phyloP scores from a whole-genome alignment of 768 basidiomycete species.

The Leccinellum luteum region DNA sequence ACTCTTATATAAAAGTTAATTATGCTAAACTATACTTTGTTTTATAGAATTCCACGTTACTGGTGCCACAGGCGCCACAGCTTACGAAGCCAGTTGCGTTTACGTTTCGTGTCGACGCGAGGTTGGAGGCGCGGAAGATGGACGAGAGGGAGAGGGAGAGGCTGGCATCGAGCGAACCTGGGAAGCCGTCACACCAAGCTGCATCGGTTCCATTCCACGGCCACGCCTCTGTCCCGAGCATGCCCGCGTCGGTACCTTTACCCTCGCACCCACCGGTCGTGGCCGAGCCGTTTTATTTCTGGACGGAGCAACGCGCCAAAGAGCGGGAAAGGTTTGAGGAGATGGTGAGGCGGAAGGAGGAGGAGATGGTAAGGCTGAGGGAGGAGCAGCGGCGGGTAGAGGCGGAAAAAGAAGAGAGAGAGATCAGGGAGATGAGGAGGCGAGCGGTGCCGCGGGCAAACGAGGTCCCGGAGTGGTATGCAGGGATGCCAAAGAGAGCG shows the following conservation, averaged over 20 bases:
- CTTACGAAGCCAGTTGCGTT: conserved; percentile 50
- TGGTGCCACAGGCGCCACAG: conserved; percentile 28
- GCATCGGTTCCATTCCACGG: conserved; percentile 38
- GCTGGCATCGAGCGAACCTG: conserved; percentile 24
- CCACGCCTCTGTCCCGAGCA: conserved; percentile 44
- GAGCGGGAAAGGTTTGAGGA: conserved; percentile 67
- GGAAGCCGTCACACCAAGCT: conserved; percentile 15
- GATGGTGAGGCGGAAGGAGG: conserved; percentile 53
- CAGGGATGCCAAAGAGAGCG: conserved; percentile 57
- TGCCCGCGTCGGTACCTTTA: neutral
- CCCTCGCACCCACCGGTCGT: neutral
- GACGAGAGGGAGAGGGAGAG: conserved; percentile 27
- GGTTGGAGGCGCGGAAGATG: conserved; percentile 46
- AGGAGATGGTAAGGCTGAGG: conserved; percentile 44
- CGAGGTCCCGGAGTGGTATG: conserved; percentile 77
- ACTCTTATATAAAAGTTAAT: neutral
- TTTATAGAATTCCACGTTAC: conserved; percentile 23
- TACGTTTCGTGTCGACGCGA: conserved; percentile 50
- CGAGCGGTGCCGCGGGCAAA: conserved; percentile 66
- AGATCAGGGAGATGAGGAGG: conserved; percentile 59
- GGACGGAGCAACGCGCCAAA: conserved; percentile 54
- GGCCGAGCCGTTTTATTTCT: conserved; percentile 39
- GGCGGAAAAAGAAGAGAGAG: conserved; percentile 57
- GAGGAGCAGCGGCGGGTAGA: conserved; percentile 47
- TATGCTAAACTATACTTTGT: neutral